Percentiles rank a stretch among this genome's conserved stretches.
Evolutionary conservation across 108 stramenopile species (phyloP).

Genomic region (Stephanodiscus triporus): DNA sequence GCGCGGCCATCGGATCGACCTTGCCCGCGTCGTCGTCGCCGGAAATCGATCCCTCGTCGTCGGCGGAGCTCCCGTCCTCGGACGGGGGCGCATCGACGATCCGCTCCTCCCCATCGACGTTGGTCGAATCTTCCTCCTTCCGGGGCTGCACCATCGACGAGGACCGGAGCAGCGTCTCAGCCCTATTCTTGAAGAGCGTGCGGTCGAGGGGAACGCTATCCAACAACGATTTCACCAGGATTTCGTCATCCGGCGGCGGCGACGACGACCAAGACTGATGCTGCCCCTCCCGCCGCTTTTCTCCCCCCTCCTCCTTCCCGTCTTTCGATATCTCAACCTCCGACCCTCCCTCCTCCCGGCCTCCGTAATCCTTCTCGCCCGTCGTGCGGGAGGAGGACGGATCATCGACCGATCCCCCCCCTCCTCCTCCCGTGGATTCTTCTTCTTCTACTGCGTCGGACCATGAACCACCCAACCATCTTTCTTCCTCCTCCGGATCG

Average conservation of each 20-base stretch:
- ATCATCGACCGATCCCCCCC: too few relatives aligned
- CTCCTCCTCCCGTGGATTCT: constrained; percentile 7
- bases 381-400: too few relatives aligned
- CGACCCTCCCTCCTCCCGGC: not conserved
- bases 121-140: constrained; percentile 19
- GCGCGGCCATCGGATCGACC: constrained; percentile 65
- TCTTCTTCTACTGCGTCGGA: constrained; percentile 12
- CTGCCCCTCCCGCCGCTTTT: constrained; percentile 8
- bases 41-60: too few relatives aligned
- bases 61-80: not conserved
- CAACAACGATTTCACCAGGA: constrained; percentile 21
- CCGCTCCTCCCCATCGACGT: constrained; percentile 20
- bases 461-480: constrained; percentile 31
- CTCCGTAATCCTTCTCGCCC: too few relatives aligned
- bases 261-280: too few relatives aligned
- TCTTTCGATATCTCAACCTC: not conserved
- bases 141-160: not conserved
- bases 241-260: constrained; percentile 1
- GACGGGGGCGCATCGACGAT: constrained; percentile 2
- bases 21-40: too few relatives aligned
- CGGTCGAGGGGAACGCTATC: constrained; percentile 30
- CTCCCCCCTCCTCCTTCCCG: constrained; percentile 4
- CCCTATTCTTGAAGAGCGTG: constrained; percentile 27
- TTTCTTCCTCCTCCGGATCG: constrained; percentile 27
- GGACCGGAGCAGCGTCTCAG: constrained; percentile 11